Base-by-base conservation (phyloP, 83 land plant genomes). In the Diphasiastrum complanatum region DNA sequence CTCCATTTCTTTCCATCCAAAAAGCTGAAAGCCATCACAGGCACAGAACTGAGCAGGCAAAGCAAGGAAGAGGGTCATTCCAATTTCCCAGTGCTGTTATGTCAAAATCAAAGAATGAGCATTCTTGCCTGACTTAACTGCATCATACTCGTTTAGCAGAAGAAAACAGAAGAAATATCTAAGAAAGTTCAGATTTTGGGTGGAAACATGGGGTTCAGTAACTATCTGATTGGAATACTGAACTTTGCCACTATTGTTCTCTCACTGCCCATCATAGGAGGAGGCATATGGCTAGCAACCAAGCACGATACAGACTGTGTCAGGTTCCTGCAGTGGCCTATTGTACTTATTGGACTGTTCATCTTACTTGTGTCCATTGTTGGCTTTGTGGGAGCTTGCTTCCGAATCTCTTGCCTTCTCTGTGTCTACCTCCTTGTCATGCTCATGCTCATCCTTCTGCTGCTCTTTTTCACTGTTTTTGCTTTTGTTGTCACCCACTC, bases 401-500 rank as follows among this genome's bases (percentile, higher is more conserved):
- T 47, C 35, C 46, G 57, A 3, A 2, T n/a, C 23, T 23, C 19
- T 14, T 47, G 66, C 18, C 56, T 63, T 4, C 66, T 63, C 14
- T 6, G 61, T 25, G 16, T 63, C 33, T 63, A 63, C 34, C 61
- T 47, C 23, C 16, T 48, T 16, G 58, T 53, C 28, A 34, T 65
- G 64, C 23, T 53, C 45, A 5, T 65, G 18, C 68, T 65, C 64
- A 65, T 65, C 27, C 11, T 65, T 3, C 45, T 34, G 43, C 14
- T 65, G 53, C 43, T 65, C 11, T 23, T 22, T 41, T 65, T 65
- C 60, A 65, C 68, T 26, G 27, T 34, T 28, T 65, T 65, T 23
- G 68, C 68, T 2, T 54, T 65, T 61, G 63, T 35, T 16, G 68
- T 65, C 40, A 65, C 68, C 22, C 35, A 52, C 63, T 36, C 23